Percentiles rank a stretch among this genome's conserved stretches.
These are phyloP conservation scores for Ogataea sp. DNA, from an alignment of 805 yeast genomes.

Conservation along the genomic window DNA sequence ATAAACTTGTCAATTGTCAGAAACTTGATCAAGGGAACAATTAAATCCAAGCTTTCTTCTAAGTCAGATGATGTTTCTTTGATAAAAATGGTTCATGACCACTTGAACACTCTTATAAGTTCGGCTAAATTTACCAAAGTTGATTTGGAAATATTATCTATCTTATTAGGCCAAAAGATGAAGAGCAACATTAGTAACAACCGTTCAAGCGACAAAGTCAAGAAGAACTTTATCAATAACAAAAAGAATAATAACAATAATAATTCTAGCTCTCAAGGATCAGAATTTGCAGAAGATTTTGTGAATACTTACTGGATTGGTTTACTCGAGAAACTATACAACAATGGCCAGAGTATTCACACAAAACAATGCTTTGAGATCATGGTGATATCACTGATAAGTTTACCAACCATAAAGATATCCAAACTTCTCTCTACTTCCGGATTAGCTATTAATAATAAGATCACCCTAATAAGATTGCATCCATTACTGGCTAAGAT, in stretches of 20 bases:
- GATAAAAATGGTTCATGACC: conserved; percentile 40
- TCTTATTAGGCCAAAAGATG: conserved; percentile 34
- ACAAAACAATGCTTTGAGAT: conserved; percentile 37
- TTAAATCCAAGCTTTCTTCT: conserved; percentile 38
- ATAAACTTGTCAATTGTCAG: conserved; percentile 32
- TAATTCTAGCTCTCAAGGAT: background rate
- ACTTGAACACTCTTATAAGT: conserved; percentile 38
- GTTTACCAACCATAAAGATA: conserved; percentile 36
- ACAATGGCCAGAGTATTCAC: conserved; percentile 47
- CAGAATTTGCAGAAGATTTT: conserved; percentile 45
- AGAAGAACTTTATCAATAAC: conserved; percentile 5
- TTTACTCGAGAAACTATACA: conserved; percentile 47
- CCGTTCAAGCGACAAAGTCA: too few relatives aligned
- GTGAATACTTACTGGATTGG: conserved; percentile 52
- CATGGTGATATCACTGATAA: conserved; percentile 43
- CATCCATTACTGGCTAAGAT: conserved; percentile 52
- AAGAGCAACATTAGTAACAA: conserved; percentile 7
- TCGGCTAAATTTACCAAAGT: conserved; percentile 35
- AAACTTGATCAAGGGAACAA: conserved; percentile 46
- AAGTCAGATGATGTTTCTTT: conserved; percentile 42
- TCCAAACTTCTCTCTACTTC: conserved; percentile 32
- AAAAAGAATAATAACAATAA: conserved; percentile 1
- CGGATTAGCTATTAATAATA: conserved; percentile 35
- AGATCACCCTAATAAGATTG: conserved; percentile 30
- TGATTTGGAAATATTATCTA: conserved; percentile 39